A percentile compares a stretch with the other conserved stretches of the same genome.
phyloP scores from a whole-genome alignment of 140 eudicot genomes.

The Cichorium intybus region DNA sequence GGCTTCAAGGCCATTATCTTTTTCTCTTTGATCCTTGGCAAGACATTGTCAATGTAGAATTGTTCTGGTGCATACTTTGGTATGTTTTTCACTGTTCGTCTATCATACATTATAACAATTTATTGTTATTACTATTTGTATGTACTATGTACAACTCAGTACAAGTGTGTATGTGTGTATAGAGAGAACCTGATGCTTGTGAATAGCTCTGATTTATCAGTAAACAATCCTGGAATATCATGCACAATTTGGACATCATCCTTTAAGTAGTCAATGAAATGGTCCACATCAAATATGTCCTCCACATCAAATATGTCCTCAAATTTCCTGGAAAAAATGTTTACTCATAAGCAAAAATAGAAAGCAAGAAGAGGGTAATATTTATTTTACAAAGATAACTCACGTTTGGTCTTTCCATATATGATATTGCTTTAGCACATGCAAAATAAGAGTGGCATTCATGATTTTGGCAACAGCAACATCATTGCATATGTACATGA shows the following conservation, averaged over 20 bases:
- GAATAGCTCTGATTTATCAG: conserved; percentile 85
- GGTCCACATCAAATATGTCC: conserved; percentile 97
- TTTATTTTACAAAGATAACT: conserved; percentile 46
- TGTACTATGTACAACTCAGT: too few relatives aligned
- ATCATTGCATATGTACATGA: conserved; percentile 87
- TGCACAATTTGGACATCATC: conserved; percentile 91
- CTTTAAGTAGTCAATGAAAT: conserved; percentile 94
- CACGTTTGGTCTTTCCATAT: conserved; percentile 99
- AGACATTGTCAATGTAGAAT: conserved; percentile 91
- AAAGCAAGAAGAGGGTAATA: conserved; percentile 6
- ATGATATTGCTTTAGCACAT: conserved; percentile 93
- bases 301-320: conserved; percentile 99
- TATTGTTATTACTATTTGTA: too few relatives aligned
- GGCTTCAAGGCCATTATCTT: conserved; percentile 96
- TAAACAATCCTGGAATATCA: conserved; percentile 95
- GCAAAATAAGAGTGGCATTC: conserved; percentile 93
- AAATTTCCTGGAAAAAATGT: conserved; percentile 62
- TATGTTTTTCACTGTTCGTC: conserved; percentile 93
- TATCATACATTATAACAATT: conserved; percentile 33
- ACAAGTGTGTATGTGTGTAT: too few relatives aligned
- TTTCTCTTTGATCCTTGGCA: conserved; percentile 95
- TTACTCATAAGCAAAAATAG: conserved; percentile 6
- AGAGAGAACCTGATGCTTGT: conserved; percentile 68
- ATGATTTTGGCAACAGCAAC: conserved; percentile 95
- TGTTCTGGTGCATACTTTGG: conserved; percentile 98